Evolutionary conservation across 139 green algal species (phyloP).

Genomic region (Chlamydomonas schloesseri): DNA sequence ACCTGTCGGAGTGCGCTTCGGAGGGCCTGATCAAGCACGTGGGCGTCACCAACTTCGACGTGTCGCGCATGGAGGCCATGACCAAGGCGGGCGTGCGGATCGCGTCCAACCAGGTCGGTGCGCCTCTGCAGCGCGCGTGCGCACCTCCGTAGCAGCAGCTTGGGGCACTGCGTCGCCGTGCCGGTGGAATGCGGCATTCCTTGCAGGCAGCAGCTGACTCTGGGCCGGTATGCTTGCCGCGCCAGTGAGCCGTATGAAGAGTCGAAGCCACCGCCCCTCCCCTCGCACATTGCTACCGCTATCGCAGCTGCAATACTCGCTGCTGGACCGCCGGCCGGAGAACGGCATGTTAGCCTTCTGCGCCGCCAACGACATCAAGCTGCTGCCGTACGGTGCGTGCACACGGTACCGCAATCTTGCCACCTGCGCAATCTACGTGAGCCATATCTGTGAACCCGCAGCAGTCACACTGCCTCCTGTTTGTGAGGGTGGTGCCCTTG

Average conservation of each 20-base stretch:
- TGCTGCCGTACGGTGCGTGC: slow-evolving; percentile 80
- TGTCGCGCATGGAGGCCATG: slow-evolving; percentile 76
- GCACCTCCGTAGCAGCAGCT: too few relatives aligned
- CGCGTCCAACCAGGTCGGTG: slow-evolving; percentile 74
- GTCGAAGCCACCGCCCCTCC: too few relatives aligned
- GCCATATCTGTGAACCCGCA: too few relatives aligned
- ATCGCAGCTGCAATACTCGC: slow-evolving; percentile 87
- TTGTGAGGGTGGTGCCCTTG: too few relatives aligned
- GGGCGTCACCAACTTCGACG: slow-evolving; percentile 92
- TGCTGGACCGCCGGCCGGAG: slow-evolving; percentile 83
- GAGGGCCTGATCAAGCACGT: slow-evolving; percentile 73
- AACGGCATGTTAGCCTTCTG: slow-evolving; percentile 82
- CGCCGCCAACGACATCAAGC: slow-evolving; percentile 64
- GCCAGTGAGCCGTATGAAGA: too few relatives aligned
- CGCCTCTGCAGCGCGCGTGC: background rate
- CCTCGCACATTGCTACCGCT: background rate
- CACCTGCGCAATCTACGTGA: too few relatives aligned
- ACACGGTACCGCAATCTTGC: too few relatives aligned
- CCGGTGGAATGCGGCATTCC: background rate
- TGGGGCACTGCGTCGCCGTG: too few relatives aligned
- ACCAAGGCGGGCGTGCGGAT: slow-evolving; percentile 76
- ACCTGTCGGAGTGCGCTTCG: slow-evolving; percentile 71
- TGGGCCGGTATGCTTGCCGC: too few relatives aligned
- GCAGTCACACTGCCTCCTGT: too few relatives aligned
- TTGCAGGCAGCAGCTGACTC: too few relatives aligned